phyloP scores from a whole-genome alignment of 257 asterid genomes.

The Rehmannia glutinosa region DNA sequence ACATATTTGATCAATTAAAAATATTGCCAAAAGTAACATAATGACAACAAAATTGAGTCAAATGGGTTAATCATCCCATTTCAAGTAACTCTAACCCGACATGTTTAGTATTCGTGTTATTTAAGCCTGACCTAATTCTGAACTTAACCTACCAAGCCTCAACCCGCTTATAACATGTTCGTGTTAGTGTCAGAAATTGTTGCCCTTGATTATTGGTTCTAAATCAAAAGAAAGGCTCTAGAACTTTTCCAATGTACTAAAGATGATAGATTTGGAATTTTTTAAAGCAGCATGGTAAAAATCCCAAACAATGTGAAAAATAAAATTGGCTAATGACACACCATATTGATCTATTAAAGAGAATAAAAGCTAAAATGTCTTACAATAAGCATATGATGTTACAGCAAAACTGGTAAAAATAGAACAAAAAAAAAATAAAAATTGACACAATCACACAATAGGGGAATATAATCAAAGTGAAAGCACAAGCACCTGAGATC shows the following conservation, averaged over 20 bases:
- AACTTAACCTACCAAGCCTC: too few species aligned
- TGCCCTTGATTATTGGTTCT: not conserved
- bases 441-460: conserved; percentile 28
- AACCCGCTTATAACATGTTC: too few species aligned
- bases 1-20: too few species aligned
- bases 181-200: too few species aligned
- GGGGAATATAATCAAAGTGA: conserved; percentile 22
- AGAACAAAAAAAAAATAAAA: conserved; percentile 1
- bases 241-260: not conserved
- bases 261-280: not conserved
- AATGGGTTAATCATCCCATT: too few species aligned
- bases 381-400: conserved; percentile 2
- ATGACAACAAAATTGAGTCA: too few species aligned
- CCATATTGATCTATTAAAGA: conserved; percentile 12
- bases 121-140: too few species aligned
- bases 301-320: not conserved
- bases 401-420: conserved; percentile 23
- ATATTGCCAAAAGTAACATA: too few species aligned
- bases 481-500: conserved; percentile 21
- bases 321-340: conserved; percentile 10
- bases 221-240: too few species aligned
- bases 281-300: not conserved
- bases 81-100: too few species aligned
- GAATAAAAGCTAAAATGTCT: not conserved
- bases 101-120: not conserved